phyloP scores from a whole-genome alignment of 2,329 filamentous ascomycete species.

The Colletotrichum salicis region DNA sequence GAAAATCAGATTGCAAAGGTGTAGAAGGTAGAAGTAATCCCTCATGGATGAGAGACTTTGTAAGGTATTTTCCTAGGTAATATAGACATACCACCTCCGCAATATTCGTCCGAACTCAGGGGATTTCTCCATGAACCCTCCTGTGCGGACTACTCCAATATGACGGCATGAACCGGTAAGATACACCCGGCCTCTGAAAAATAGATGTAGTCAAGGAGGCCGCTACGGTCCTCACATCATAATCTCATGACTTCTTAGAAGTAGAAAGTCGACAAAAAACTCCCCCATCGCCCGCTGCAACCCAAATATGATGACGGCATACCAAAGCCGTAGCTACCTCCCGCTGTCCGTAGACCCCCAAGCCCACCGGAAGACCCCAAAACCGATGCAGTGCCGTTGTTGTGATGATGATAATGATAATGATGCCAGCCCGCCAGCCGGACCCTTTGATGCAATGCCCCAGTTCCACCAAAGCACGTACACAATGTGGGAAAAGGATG shows the following conservation, averaged over 20 bases:
- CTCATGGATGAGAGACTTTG: neutral
- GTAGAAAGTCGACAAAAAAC: slow-evolving; percentile 3
- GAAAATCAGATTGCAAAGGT: neutral
- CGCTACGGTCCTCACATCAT: slow-evolving; percentile 16
- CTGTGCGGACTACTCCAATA: neutral
- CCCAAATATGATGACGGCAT: neutral
- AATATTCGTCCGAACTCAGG: neutral
- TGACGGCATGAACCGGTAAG: neutral
- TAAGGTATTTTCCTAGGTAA: neutral
- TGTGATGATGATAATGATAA: slow-evolving; percentile 15
- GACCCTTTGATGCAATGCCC: slow-evolving; percentile 25
- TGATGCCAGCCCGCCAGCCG: slow-evolving; percentile 21
- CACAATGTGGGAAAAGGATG: slow-evolving; percentile 12
- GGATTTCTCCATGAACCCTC: neutral
- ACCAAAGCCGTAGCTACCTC: slow-evolving; percentile 11
- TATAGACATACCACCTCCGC: neutral
- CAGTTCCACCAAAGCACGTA: slow-evolving; percentile 20
- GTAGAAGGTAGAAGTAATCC: neutral
- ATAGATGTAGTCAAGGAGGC: slow-evolving; percentile 4
- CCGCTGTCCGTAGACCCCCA: neutral
- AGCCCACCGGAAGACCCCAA: neutral
- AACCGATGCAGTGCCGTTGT: slow-evolving; percentile 23
- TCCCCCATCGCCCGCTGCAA: slow-evolving; percentile 27
- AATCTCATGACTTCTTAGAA: slow-evolving; percentile 16
- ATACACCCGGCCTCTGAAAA: neutral